Base-by-base conservation (phyloP, 2,329 filamentous ascomycete genomes). In the Rugonectria rugulosa region DNA sequence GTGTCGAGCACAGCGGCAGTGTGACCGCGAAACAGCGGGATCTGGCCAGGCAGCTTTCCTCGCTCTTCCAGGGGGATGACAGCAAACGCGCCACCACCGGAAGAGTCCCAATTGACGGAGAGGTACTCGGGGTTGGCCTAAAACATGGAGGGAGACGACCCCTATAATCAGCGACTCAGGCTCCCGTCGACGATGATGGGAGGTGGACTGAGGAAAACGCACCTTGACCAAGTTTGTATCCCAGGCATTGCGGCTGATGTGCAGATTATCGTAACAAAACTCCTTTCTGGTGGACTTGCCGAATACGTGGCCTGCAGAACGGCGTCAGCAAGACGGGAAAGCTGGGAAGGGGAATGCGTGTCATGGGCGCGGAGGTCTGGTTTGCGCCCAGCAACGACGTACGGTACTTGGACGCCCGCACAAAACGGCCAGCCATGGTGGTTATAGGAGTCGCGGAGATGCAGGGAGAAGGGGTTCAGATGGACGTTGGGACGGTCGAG, bases 211-310 rank as follows among this genome's bases (percentile, higher is more conserved):
- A 50, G 56, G 49, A 40, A 45, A 57, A 64, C 82, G 74, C 76
- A 96, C 92, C 89, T 98, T 98, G 79, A 98, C 85, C 72, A 99
- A 81, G 80, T 99, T 99, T 70, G 93, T 97, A 77, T 99, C 95
- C 95, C 95, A 99, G 52, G 95, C 95, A 87, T 99, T 99, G 77
- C 90, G 91, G 72, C 92, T 97, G 77, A 99, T 92, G 74, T 92
- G 91, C 67, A 99, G 81, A 77, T 98, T 98, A 77, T 99, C 95
- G 79, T 98, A 99, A 82, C 93, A 97, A 84, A 91, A 91, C 76
- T 99, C 95, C 85, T 97, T 97, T 78, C 91, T 89, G 65, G 93
- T 96, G 61, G 92, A 81, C 79, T 96, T 95, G 74, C 95, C 95
- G 81, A 97, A 99, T 80, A 99, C 90, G 84, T 99, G 95, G 83